phyloP scores from a whole-genome alignment of 2,329 filamentous ascomycete genomes.

The Metarhizium rileyi region DNA sequence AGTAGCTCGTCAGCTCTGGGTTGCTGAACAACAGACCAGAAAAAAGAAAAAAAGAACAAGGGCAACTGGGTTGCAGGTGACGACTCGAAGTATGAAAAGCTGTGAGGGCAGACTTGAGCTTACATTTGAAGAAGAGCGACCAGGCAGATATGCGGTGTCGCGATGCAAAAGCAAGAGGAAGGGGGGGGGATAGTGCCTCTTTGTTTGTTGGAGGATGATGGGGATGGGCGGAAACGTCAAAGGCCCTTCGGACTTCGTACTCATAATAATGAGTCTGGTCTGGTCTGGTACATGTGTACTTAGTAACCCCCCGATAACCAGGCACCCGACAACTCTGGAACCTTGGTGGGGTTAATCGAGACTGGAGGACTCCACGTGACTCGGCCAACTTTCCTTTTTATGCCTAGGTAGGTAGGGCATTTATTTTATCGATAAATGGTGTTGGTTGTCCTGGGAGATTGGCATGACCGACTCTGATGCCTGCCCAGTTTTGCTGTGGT shows the following conservation, averaged over 20 bases:
- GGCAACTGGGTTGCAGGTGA: not conserved
- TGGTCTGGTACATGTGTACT: too few relatives aligned
- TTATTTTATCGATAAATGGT: too few relatives aligned
- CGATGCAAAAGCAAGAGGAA: conserved; percentile 1
- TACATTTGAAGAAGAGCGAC: conserved; percentile 2
- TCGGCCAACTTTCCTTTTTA: not conserved
- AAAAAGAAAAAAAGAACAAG: not conserved
- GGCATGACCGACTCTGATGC: too few relatives aligned
- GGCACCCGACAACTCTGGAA: too few relatives aligned
- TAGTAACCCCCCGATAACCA: too few relatives aligned
- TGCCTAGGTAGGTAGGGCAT: too few relatives aligned
- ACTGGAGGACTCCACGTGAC: conserved; percentile 22
- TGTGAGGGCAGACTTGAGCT: not conserved
- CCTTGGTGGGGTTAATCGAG: conserved; percentile 24
- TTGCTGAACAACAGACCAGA: not conserved
- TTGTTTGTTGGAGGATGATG: conserved; percentile 7
- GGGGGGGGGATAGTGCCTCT: conserved; percentile 7
- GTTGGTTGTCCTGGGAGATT: too few relatives aligned
- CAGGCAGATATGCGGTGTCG: conserved; percentile 1
- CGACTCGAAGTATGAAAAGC: not conserved
- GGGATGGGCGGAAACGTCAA: too few relatives aligned
- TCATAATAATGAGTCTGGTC: too few relatives aligned
- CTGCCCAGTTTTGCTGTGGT: too few relatives aligned
- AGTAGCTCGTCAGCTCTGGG: conserved; percentile 1
- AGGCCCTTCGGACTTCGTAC: too few relatives aligned